Percentiles rank a stretch among this genome's conserved stretches.
These are phyloP conservation scores for Phaffia rhodozyma DNA, from an alignment of 1,284 basidiomycete genomes.

Conservation along the genomic window DNA sequence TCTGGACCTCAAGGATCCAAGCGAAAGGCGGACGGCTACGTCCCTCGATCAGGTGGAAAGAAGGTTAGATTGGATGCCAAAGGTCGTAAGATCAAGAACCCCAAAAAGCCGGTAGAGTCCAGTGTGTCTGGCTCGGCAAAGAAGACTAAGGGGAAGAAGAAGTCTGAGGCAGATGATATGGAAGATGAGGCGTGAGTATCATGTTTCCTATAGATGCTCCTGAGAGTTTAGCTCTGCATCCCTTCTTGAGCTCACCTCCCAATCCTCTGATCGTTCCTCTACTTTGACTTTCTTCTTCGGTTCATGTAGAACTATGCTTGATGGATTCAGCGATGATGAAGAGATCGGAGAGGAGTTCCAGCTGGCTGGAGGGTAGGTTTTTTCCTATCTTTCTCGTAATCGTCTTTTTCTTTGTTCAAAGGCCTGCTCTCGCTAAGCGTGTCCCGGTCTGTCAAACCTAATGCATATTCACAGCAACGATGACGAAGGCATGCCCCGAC, in stretches of 20 bases:
- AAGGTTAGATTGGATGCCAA: conserved; percentile 19
- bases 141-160: conserved; percentile 32
- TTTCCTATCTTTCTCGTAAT: conserved; percentile 17
- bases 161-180: conserved; percentile 29
- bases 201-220: conserved; percentile 14
- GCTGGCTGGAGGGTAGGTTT: conserved; percentile 25
- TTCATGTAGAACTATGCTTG: conserved; percentile 11
- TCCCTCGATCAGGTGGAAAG: conserved; percentile 21
- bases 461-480: conserved; percentile 32
- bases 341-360: conserved; percentile 36
- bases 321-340: conserved; percentile 42
- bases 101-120: not conserved
- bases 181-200: conserved; percentile 22
- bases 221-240: conserved; percentile 1
- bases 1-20: conserved; percentile 16
- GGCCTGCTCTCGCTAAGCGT: not conserved
- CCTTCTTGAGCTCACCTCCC: conserved; percentile 19
- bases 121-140: conserved; percentile 15
- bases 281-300: not conserved
- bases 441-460: not conserved
- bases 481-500: conserved; percentile 29
- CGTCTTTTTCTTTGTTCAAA: not conserved
- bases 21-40: conserved; percentile 20
- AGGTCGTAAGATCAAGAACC: conserved; percentile 19
- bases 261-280: conserved; percentile 25